Percentiles rank a stretch among this genome's conserved stretches.
Evolutionary conservation across 2,329 filamentous ascomycete genomes (phyloP).

Genomic region (Microcyclosporella mali): DNA sequence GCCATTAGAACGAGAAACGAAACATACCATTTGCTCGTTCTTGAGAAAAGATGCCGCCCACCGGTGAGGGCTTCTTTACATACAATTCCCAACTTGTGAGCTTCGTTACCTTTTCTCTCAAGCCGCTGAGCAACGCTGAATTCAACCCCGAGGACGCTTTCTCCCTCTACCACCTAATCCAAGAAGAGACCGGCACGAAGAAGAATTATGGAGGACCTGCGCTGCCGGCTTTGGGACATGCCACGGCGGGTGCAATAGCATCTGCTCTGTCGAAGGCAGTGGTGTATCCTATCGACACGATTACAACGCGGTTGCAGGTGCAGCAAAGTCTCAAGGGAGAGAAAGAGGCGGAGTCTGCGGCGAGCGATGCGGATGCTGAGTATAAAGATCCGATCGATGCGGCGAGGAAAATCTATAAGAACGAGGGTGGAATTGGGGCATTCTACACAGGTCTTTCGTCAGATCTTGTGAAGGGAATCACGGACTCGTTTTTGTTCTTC

Average conservation of each 20-base stretch:
- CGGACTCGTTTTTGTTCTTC: slow-evolving; percentile 82
- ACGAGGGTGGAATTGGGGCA: slow-evolving; percentile 62
- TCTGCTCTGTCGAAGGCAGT: slow-evolving; percentile 71
- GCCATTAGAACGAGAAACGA: not conserved
- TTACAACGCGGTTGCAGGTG: slow-evolving; percentile 76
- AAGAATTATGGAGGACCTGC: slow-evolving; percentile 33
- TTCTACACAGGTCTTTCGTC: slow-evolving; percentile 52
- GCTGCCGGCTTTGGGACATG: slow-evolving; percentile 73
- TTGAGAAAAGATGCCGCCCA: slow-evolving; percentile 12
- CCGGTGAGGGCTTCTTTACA: slow-evolving; percentile 16
- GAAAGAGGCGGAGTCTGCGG: slow-evolving; percentile 29
- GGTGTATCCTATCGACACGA: slow-evolving; percentile 75
- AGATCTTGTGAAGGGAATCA: slow-evolving; percentile 42
- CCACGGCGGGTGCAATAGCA: slow-evolving; percentile 69
- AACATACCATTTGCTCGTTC: not conserved
- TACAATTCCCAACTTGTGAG: slow-evolving; percentile 22
- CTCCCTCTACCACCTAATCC: slow-evolving; percentile 27
- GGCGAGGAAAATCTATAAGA: slow-evolving; percentile 60
- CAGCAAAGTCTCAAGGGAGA: slow-evolving; percentile 54
- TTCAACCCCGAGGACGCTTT: slow-evolving; percentile 26
- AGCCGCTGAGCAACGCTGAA: slow-evolving; percentile 15
- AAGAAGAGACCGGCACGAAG: slow-evolving; percentile 9
- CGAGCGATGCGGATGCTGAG: slow-evolving; percentile 36
- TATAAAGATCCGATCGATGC: slow-evolving; percentile 66
- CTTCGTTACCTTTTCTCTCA: slow-evolving; percentile 12